Evolutionary conservation across 805 yeast genomes (phyloP).

Genomic region (Metschnikowia drakensbergensis): DNA sequence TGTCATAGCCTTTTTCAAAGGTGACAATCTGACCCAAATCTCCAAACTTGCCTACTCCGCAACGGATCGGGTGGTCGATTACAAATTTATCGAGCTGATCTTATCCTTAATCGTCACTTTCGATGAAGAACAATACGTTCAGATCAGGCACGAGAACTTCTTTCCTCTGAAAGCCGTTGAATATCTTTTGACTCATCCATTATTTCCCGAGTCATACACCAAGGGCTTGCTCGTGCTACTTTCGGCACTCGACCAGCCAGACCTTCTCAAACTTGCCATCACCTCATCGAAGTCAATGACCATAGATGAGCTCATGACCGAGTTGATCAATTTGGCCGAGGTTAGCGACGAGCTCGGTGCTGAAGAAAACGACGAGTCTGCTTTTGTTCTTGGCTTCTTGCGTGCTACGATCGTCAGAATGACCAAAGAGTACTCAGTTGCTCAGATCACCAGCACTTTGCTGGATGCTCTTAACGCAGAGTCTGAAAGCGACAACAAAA

Average conservation of each 20-base stretch:
- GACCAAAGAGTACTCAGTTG: slow-evolving; percentile 58
- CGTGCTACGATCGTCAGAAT: slow-evolving; percentile 49
- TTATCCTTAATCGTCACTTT: slow-evolving; percentile 39
- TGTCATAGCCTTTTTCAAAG: slow-evolving; percentile 22
- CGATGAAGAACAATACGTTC: slow-evolving; percentile 21
- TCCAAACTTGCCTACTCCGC: slow-evolving; percentile 30
- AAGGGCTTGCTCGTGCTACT: slow-evolving; percentile 53
- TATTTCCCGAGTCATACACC: slow-evolving; percentile 64
- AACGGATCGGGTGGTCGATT: slow-evolving; percentile 67
- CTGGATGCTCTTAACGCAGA: slow-evolving; percentile 30
- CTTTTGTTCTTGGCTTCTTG: slow-evolving; percentile 15
- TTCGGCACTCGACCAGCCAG: slow-evolving; percentile 42
- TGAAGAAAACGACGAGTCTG: slow-evolving; percentile 12
- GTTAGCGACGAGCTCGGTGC: slow-evolving; percentile 14
- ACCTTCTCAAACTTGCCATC: slow-evolving; percentile 75
- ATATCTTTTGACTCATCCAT: slow-evolving; percentile 81
- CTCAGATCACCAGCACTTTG: slow-evolving; percentile 51
- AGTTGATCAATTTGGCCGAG: slow-evolving; percentile 44
- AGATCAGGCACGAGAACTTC: slow-evolving; percentile 25
- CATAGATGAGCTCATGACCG: slow-evolving; percentile 57
- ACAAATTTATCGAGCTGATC: slow-evolving; percentile 47
- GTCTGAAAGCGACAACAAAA: slow-evolving; percentile 21
- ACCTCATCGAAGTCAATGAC: slow-evolving; percentile 72
- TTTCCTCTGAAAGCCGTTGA: slow-evolving; percentile 59
- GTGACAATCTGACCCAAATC: not conserved